phyloP scores from a whole-genome alignment of 2,329 filamentous ascomycete genomes.

The Lachnellula suecica region DNA sequence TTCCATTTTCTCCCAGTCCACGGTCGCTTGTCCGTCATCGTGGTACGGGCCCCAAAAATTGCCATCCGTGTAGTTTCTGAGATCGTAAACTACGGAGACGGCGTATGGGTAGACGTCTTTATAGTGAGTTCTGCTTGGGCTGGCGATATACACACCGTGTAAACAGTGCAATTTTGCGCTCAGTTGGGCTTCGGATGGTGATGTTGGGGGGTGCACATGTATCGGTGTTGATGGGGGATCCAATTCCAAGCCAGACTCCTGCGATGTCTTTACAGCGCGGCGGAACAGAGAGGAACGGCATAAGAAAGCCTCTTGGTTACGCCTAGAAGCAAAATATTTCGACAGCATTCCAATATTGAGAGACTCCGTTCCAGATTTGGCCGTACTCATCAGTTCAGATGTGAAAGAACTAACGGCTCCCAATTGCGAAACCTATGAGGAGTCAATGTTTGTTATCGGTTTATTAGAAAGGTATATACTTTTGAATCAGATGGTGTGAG shows the following conservation, averaged over 20 bases:
- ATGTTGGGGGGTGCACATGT: conserved; percentile 14
- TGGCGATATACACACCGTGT: conserved; percentile 59
- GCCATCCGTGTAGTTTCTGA: conserved; percentile 62
- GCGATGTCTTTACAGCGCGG: conserved; percentile 48
- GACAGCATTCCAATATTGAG: conserved; percentile 46
- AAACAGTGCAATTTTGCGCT: conserved; percentile 71
- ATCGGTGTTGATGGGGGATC: neutral
- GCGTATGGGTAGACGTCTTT: conserved; percentile 56
- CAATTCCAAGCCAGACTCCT: no score
- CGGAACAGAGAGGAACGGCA: conserved; percentile 63
- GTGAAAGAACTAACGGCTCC: neutral
- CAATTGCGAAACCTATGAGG: neutral
- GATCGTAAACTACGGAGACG: conserved; percentile 69
- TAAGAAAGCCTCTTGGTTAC: conserved; percentile 60
- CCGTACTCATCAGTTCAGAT: neutral
- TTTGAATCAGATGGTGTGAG: no score
- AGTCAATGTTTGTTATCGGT: neutral
- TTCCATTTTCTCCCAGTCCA: conserved; percentile 82
- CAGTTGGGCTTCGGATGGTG: conserved; percentile 48
- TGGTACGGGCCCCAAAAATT: conserved; percentile 72
- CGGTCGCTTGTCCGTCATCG: conserved; percentile 57
- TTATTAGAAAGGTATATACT: no score
- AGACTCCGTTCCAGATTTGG: conserved; percentile 33
- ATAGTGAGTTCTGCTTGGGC: conserved; percentile 17
- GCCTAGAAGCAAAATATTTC: conserved; percentile 42